A percentile compares a stretch with the other conserved stretches of the same genome.
Evolutionary conservation across 345 rosid genomes (phyloP).

Genomic region (Euphorbia lathyris): DNA sequence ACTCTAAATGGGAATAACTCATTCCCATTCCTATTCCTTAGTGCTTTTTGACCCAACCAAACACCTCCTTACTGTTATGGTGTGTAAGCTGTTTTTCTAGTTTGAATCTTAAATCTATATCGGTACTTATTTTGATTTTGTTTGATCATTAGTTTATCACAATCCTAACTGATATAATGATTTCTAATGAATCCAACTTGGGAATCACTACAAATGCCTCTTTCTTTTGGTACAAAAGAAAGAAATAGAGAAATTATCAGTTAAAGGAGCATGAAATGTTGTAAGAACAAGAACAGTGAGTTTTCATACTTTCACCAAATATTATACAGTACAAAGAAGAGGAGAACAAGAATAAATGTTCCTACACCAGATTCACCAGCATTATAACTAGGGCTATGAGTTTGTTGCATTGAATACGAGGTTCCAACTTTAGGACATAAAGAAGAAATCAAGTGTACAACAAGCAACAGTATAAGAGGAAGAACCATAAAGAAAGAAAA

Average conservation of each 20-base stretch:
- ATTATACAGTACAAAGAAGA: conserved; percentile 33
- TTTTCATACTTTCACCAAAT: neutral
- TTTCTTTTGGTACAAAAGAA: neutral
- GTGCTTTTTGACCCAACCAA: too few species aligned
- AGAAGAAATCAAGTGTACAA: conserved; percentile 21
- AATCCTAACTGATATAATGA: neutral
- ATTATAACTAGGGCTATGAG: conserved; percentile 16
- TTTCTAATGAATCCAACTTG: neutral
- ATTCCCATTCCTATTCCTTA: too few species aligned
- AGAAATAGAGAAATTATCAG: neutral
- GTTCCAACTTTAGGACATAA: conserved; percentile 10
- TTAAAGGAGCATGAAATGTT: neutral
- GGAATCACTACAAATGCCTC: neutral
- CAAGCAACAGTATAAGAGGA: conserved; percentile 21
- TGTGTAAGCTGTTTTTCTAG: too few species aligned
- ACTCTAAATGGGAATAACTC: too few species aligned
- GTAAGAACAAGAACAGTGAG: neutral
- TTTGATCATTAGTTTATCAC: too few species aligned
- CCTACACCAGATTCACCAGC: conserved; percentile 38
- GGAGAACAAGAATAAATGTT: conserved; percentile 32
- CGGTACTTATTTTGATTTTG: too few species aligned
- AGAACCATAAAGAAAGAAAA: conserved; percentile 15
- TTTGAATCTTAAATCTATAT: too few species aligned
- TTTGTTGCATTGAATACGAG: conserved; percentile 1
- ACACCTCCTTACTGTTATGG: too few species aligned